A percentile compares a stretch with the other conserved stretches of the same genome.
Evolutionary conservation across 1,284 basidiomycete species (phyloP).

Genomic region (Sanghuangporus sanghuang): DNA sequence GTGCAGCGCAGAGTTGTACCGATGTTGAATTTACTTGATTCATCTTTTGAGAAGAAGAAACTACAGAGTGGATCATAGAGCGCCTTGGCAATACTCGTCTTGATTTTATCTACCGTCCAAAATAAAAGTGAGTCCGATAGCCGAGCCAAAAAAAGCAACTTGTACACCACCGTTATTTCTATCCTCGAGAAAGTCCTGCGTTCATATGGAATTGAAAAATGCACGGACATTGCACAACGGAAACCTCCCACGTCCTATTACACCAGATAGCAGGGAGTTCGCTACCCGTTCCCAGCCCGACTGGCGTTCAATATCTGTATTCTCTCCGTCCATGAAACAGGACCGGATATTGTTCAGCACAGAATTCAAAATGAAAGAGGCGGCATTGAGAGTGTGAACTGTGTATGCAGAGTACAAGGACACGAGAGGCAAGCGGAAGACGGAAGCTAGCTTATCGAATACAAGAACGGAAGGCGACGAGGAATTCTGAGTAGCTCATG

Average conservation of each 20-base stretch:
- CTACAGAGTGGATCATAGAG: conserved; percentile 27
- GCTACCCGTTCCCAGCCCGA: conserved; percentile 34
- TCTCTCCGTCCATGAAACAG: conserved; percentile 19
- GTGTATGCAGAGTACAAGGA: conserved; percentile 33
- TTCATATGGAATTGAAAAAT: neutral
- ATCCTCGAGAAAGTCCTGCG: conserved; percentile 13
- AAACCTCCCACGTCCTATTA: conserved; percentile 31
- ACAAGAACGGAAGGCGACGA: conserved; percentile 27
- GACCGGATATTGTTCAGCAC: conserved; percentile 25
- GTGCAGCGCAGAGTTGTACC: conserved; percentile 19
- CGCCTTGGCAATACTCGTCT: conserved; percentile 21
- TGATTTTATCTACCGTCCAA: conserved; percentile 15
- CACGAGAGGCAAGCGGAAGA: conserved; percentile 31
- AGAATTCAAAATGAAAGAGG: conserved; percentile 28
- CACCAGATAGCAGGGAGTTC: conserved; percentile 35
- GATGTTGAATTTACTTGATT: conserved; percentile 22
- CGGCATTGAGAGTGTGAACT: conserved; percentile 29
- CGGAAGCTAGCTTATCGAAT: conserved; percentile 27
- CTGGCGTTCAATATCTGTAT: conserved; percentile 14
- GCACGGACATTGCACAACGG: neutral
- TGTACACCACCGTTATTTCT: neutral
- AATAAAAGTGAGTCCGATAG: neutral
- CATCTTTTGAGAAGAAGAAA: conserved; percentile 28
- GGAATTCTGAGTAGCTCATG: conserved; percentile 26
- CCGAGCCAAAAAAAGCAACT: neutral